Evolutionary conservation across 139 green algal genomes (phyloP), one percentile per base, ranked within the genome.

Genomic region (Spirogloea muscicola): DNA sequence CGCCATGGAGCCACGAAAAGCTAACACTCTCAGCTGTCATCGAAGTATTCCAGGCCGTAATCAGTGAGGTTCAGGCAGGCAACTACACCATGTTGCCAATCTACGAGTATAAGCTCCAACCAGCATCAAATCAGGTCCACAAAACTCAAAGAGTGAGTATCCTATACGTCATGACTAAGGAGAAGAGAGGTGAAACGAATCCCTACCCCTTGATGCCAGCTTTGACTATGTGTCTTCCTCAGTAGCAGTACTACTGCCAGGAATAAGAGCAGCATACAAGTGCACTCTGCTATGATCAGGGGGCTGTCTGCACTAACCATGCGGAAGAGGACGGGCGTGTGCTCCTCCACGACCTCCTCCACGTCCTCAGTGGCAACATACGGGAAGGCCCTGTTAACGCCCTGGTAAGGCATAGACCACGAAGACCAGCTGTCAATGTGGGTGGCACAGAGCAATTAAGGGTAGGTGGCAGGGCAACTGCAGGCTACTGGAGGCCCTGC

Each of bases 321-420:
- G 18, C 80, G 78, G 89, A 98, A 98, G 21, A 98, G 86, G 34
- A 86, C 66, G 37, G 89, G 80, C 21, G 86, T 81, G 64, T 95
- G 87, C 38, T 70, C 49, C 49, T 89, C 80, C 3, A 95, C 79
- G 10, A 95, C 73, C 16, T 73, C 40, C 62, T 91, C 89, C 9
- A 87, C 77, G 46, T 87, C 85, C 0, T 85, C 80, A 2, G 66
- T 34, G 0, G 68, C 77, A 27, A 97, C 90, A 49, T 89, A 98
- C 13, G 93, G 94, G 77, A 98, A 96, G 10, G 94, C 93, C 9
- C 94, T 87, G 33, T 94, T 88, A 43, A 97, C 86, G 18, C 92
- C 92, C 74, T 74, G 66, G 16, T 13, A 7, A 74, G n/a, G n/a
- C n/a, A n/a, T n/a, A 64, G 55, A 13, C 10, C 10, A 16, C 16